Evolutionary conservation across 257 asterid species (phyloP).

Genomic region (Scutellaria galericulata): DNA sequence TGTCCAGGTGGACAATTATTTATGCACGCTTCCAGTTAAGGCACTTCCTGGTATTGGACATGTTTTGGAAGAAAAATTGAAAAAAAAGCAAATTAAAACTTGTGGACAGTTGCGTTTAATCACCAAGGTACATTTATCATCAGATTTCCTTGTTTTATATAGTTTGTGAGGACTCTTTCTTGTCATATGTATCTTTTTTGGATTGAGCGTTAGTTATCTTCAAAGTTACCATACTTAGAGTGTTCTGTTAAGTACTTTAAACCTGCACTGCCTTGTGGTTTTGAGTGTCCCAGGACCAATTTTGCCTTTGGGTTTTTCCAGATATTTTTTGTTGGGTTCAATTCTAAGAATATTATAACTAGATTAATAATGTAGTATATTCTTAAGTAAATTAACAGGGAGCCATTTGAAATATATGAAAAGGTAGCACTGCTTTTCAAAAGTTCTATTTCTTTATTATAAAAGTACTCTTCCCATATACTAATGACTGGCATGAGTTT

Average conservation of each 20-base stretch:
- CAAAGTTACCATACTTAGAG: background rate
- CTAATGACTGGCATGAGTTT: no score
- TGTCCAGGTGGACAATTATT: conserved; percentile 75
- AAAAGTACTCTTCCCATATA: no score
- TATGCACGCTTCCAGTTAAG: conserved; percentile 82
- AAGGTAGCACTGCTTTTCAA: background rate
- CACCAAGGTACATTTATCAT: conserved; percentile 58
- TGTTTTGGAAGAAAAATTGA: conserved; percentile 81
- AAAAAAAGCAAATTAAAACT: conserved; percentile 60
- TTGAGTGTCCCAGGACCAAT: background rate
- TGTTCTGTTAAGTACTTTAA: background rate
- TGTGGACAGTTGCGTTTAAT: conserved; percentile 77
- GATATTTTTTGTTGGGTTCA: background rate
- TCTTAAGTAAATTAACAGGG: background rate
- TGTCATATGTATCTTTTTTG: background rate
- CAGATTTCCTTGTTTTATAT: conserved; percentile 20
- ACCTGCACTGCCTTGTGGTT: background rate
- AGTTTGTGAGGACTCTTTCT: conserved; percentile 1
- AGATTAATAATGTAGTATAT: background rate
- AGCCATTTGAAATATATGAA: background rate
- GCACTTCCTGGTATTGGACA: conserved; percentile 95
- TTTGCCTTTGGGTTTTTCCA: background rate
- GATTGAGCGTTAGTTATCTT: conserved; percentile 7
- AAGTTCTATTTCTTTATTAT: background rate
- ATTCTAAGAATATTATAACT: background rate